A percentile compares a stretch with the other conserved stretches of the same genome.
Evolutionary conservation across 2,329 filamentous ascomycete genomes (phyloP).

Genomic region (Ophiostoma sp.): DNA sequence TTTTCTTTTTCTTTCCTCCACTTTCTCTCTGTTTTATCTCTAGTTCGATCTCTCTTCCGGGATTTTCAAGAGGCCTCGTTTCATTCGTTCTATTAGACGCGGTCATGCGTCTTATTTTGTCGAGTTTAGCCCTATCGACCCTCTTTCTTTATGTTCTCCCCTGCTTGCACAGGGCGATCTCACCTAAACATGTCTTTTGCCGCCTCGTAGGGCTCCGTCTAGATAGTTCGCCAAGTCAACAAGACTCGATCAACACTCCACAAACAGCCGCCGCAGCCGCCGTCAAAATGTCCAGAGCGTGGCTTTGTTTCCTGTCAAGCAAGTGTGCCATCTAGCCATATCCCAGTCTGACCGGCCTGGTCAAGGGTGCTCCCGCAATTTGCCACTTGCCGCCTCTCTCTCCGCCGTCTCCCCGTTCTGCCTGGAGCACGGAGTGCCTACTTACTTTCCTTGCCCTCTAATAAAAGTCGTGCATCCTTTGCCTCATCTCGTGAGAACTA

Average conservation of each 20-base stretch:
- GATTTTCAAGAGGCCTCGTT: not conserved
- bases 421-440: not conserved
- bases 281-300: not conserved
- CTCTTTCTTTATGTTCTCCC: not conserved
- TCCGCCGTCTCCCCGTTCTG: not conserved
- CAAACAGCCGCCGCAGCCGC: conserved; percentile 5
- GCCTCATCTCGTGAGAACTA: not conserved
- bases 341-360: not conserved
- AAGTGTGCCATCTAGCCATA: not conserved
- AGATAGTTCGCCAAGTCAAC: not conserved
- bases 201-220: not conserved
- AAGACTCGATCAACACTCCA: not conserved
- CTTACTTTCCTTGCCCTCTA: too few relatives aligned
- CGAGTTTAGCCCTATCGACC: not conserved
- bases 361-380: not conserved
- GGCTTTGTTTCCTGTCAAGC: not conserved
- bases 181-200: not conserved
- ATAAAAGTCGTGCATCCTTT: too few relatives aligned
- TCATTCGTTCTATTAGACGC: not conserved
- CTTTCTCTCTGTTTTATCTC: not conserved
- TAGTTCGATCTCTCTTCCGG: not conserved
- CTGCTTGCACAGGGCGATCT: not conserved
- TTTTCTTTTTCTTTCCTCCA: not conserved
- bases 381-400: not conserved
- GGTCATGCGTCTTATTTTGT: not conserved